These are phyloP conservation scores for Fusarium scirpi DNA, from an alignment of 2,329 filamentous ascomycete species.

Conservation along the genomic window DNA sequence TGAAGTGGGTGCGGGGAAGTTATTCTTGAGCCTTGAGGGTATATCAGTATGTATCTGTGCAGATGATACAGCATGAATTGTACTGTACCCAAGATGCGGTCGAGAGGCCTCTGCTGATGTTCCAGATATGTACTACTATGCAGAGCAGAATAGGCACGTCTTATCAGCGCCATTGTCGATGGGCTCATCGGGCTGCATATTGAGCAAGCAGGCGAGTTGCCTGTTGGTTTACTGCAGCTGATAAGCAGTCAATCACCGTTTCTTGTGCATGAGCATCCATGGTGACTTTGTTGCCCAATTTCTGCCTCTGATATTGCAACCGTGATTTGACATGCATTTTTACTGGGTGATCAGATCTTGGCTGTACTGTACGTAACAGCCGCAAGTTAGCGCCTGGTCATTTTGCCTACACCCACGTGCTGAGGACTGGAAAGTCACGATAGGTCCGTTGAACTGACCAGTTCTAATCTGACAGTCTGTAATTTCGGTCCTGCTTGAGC, in stretches of 20 bases:
- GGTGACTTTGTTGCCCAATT: neutral
- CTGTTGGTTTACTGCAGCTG: slow-evolving; percentile 7
- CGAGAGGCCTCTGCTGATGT: slow-evolving; percentile 5
- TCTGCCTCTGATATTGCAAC: neutral
- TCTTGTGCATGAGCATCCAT: neutral
- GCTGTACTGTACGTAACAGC: neutral
- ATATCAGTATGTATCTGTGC: neutral
- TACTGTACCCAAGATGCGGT: neutral
- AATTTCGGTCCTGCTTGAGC: slow-evolving; percentile 6
- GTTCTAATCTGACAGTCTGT: neutral
- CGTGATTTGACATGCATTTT: neutral
- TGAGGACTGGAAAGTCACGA: neutral
- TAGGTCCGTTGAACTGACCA: neutral
- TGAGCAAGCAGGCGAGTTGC: slow-evolving; percentile 18
- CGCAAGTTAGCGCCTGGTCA: slow-evolving; percentile 1
- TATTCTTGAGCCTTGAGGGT: neutral
- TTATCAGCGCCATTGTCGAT: slow-evolving; percentile 24
- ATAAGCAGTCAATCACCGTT: neutral
- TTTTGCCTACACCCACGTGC: slow-evolving; percentile 39
- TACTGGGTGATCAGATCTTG: neutral
- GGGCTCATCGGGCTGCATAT: neutral
- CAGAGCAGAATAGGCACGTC: neutral
- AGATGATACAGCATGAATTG: neutral
- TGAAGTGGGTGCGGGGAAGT: slow-evolving; percentile 15
- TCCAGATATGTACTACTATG: slow-evolving; percentile 8